Percentiles rank a stretch among this genome's conserved stretches.
Evolutionary conservation across 345 rosid genomes (phyloP).

Genomic region (Capsella bursapastoris): DNA sequence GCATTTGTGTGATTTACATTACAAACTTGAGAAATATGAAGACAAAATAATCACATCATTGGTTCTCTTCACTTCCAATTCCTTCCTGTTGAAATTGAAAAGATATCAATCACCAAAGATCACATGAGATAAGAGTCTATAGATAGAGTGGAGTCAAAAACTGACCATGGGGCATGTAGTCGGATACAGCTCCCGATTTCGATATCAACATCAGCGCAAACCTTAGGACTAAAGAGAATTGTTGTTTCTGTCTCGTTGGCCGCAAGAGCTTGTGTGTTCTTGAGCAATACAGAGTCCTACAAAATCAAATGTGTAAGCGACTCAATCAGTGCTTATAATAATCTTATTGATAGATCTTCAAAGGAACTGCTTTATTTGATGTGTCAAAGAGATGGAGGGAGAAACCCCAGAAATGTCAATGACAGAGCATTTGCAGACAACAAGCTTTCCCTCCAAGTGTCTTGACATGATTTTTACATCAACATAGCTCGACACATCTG

Average conservation of each 20-base stretch:
- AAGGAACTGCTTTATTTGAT: background rate
- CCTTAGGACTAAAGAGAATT: conserved; percentile 74
- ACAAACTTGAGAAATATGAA: conserved; percentile 56
- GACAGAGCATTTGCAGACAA: conserved; percentile 66
- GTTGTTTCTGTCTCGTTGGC: conserved; percentile 50
- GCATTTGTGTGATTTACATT: conserved; percentile 17
- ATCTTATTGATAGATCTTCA: conserved; percentile 1
- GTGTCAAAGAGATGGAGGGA: conserved; percentile 16
- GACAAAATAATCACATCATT: conserved; percentile 56
- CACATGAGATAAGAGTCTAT: conserved; percentile 12
- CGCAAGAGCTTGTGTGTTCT: conserved; percentile 37
- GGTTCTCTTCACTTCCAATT: conserved; percentile 52
- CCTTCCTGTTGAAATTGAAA: conserved; percentile 64
- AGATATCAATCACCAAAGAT: conserved; percentile 5
- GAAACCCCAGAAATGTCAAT: conserved; percentile 59
- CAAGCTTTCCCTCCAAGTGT: conserved; percentile 76
- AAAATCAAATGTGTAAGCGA: conserved; percentile 29
- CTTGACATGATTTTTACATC: conserved; percentile 66
- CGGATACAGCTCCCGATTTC: conserved; percentile 74
- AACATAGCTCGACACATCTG: conserved; percentile 56
- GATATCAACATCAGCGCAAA: conserved; percentile 74
- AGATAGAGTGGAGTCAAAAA: conserved; percentile 12
- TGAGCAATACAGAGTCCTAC: conserved; percentile 49
- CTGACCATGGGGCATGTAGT: conserved; percentile 70
- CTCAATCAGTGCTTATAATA: conserved; percentile 16